Conservation (phyloP, 2,329 filamentous ascomycete genomes). For the Cercospora brassicicola region DNA sequence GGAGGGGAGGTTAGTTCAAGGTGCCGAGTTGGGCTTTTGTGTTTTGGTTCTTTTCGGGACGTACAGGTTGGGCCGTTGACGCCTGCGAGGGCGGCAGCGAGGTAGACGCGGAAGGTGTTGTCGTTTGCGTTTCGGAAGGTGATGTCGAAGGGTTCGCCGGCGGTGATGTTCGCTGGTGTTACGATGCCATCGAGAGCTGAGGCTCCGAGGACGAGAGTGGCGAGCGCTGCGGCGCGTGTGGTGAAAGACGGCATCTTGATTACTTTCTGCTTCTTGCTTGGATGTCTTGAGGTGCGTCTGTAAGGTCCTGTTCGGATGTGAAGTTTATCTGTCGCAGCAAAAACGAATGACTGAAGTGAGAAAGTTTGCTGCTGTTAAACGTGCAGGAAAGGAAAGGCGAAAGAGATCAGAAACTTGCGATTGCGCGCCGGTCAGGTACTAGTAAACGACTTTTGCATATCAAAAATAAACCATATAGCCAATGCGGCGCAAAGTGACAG, state of each 20-base stretch:
- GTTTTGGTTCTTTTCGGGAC: too few relatives aligned
- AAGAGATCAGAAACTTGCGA: conserved; percentile 1
- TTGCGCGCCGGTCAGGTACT: neutral
- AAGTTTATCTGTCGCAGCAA: neutral
- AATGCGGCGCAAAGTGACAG: conserved; percentile 3
- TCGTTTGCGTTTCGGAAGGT: conserved; percentile 37
- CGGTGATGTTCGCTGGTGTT: conserved; percentile 30
- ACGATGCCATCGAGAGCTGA: conserved; percentile 33
- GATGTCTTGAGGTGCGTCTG: neutral
- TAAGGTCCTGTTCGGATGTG: neutral
- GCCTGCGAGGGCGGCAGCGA: conserved; percentile 38
- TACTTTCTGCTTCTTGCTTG: neutral
- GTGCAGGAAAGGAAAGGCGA: neutral
- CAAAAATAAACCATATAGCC: conserved; percentile 1
- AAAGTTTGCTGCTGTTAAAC: neutral
- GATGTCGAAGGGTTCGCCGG: conserved; percentile 34
- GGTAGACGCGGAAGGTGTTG: conserved; percentile 38
- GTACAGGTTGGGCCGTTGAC: conserved; percentile 38
- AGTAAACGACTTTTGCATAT: neutral
- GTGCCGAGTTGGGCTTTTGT: too few relatives aligned
- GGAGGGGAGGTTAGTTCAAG: neutral
- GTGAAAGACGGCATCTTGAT: conserved; percentile 10
- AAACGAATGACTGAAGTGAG: conserved; percentile 20
- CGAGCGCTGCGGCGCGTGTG: conserved; percentile 14
- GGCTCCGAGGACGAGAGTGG: conserved; percentile 14